Conservation (phyloP, 2,329 filamentous ascomycete genomes). For the Geoglossum cookeanum region DNA sequence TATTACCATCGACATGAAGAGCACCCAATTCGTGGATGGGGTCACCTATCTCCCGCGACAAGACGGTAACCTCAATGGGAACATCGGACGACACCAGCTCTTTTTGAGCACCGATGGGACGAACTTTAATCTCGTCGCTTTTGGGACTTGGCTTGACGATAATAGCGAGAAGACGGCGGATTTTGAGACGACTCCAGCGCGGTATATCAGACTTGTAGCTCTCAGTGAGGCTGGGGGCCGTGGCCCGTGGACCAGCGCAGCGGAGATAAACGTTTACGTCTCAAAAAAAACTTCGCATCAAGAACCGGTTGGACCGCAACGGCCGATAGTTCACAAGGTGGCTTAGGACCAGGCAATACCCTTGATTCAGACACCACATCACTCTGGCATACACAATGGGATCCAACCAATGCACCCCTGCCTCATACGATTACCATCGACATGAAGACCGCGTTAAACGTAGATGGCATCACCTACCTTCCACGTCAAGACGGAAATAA, state of each 20-base stretch:
- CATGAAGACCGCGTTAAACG: conserved; percentile 14
- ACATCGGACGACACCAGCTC: conserved; percentile 19
- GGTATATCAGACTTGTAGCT: conserved; percentile 7
- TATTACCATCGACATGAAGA: conserved; percentile 18
- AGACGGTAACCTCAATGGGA: conserved; percentile 17
- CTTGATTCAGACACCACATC: conserved; percentile 16
- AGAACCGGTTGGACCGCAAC: conserved; percentile 15
- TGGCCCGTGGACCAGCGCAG: conserved; percentile 6
- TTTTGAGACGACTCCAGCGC: conserved; percentile 8
- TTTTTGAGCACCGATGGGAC: conserved; percentile 16
- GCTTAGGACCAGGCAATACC: conserved; percentile 12
- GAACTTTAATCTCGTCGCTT: conserved; percentile 14
- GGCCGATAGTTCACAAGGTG: conserved; percentile 14
- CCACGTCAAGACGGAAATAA: conserved; percentile 17
- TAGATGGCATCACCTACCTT: conserved; percentile 17
- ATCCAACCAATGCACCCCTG: conserved; percentile 11
- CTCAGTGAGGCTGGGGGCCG: conserved; percentile 8
- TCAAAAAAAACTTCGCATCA: no score
- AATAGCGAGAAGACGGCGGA: conserved; percentile 5
- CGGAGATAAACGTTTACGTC: neutral
- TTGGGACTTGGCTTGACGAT: conserved; percentile 11
- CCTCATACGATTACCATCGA: conserved; percentile 18
- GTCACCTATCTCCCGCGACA: conserved; percentile 18
- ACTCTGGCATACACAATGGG: conserved; percentile 19
- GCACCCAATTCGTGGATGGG: conserved; percentile 15